phyloP scores from a whole-genome alignment of 768 basidiomycete species.

The Rhodosporidiobolus sp. region DNA sequence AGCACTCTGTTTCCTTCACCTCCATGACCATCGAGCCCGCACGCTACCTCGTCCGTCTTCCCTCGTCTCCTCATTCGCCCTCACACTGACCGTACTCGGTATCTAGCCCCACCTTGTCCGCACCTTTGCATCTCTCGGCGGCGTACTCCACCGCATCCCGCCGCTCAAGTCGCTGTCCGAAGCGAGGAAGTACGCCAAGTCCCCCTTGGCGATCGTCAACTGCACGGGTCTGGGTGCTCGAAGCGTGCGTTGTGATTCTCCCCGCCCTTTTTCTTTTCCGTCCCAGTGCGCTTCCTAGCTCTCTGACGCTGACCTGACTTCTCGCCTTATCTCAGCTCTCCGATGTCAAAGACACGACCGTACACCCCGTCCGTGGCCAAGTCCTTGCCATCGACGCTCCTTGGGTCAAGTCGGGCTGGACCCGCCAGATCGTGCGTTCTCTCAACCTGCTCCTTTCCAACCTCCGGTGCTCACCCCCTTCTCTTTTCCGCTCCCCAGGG shows the following conservation, averaged over 20 bases:
- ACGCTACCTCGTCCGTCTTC: constrained; percentile 28
- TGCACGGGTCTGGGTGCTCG: constrained; percentile 48
- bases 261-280: not conserved
- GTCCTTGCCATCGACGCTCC: constrained; percentile 46
- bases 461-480: not conserved
- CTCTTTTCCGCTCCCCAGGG: constrained; percentile 18
- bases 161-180: constrained; percentile 41
- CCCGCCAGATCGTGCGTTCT: constrained; percentile 27
- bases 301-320: not conserved
- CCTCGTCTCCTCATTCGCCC: too few relatives aligned
- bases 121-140: constrained; percentile 40
- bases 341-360: constrained; percentile 44
- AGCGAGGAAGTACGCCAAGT: constrained; percentile 8
- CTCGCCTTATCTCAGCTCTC: constrained; percentile 36
- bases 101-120: constrained; percentile 41
- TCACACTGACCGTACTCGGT: not conserved
- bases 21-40: constrained; percentile 49
- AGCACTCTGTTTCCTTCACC: constrained; percentile 47
- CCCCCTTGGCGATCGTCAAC: constrained; percentile 40
- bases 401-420: constrained; percentile 47
- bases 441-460: too few relatives aligned
- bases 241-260: not conserved
- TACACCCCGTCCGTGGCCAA: constrained; percentile 49
- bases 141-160: constrained; percentile 37
- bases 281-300: not conserved